These are phyloP conservation scores for Fusarium mundagurra DNA, from an alignment of 2,329 filamentous ascomycete species.

Conservation along the genomic window DNA sequence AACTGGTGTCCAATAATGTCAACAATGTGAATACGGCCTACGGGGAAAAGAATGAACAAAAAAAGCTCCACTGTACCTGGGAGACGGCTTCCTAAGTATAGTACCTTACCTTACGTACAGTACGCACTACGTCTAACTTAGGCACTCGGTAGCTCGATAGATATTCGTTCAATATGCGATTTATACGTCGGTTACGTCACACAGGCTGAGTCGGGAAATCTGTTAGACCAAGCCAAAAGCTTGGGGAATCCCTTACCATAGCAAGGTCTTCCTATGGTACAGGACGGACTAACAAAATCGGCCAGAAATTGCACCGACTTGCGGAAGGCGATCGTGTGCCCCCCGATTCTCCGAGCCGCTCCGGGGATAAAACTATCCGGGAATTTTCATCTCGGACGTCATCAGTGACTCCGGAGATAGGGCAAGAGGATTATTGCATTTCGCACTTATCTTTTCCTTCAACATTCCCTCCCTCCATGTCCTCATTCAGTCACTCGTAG, in stretches of 20 bases:
- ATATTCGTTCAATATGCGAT: not conserved
- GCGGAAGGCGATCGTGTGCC: constrained; percentile 28
- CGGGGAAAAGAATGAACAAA: not conserved
- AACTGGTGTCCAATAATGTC: not conserved
- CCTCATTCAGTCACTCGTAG: not conserved
- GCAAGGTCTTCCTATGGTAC: too few species aligned
- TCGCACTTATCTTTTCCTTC: not conserved
- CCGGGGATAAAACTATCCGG: constrained; percentile 39
- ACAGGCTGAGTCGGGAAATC: constrained; percentile 4
- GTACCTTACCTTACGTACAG: not conserved
- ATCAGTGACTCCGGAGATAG: constrained; percentile 21
- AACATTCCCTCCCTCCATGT: not conserved
- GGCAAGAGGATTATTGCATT: constrained; percentile 11
- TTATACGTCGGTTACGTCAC: not conserved
- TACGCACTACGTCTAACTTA: not conserved
- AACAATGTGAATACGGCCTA: not conserved
- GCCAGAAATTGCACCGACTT: constrained; percentile 20
- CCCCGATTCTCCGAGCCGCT: constrained; percentile 33
- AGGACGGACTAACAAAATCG: too few species aligned
- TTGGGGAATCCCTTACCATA: too few species aligned
- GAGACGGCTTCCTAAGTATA: not conserved
- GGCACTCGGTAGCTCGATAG: not conserved
- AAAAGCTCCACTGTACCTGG: not conserved
- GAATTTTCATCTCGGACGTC: constrained; percentile 41
- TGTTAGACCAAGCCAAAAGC: too few species aligned